Evolutionary conservation across 371 early-diverging fungal species (phyloP), one percentile per base, ranked within the genome.

Genomic region (Apophysomyces elegans): DNA sequence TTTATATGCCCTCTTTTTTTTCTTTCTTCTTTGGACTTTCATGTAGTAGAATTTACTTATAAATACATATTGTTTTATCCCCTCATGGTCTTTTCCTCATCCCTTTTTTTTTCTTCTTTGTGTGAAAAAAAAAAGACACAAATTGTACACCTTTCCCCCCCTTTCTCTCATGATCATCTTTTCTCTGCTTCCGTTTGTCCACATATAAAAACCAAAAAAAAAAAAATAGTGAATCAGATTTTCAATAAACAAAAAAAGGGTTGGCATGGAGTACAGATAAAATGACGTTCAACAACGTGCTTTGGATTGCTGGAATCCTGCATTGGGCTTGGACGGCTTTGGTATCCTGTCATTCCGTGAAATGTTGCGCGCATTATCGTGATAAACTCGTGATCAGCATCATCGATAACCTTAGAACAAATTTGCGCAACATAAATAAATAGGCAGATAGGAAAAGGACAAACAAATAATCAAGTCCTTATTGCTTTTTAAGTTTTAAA

Each of bases 21-120:
- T 47, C 16, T 47, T 47, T 47, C 16, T 47, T 47, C 47, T 50
- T 50, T 26, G 16, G 54, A 26, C 21, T 26, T 50, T 50, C 54
- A 50, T 50, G 54, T 50, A 50, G 54, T 50, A 50, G 54, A 50
- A 50, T 50, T 50, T 21, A 50, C 54, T 50, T 50, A 50, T 50
- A 50, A 50, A 50, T 50, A 50, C 21, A 50, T 50, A 50, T 50
- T 50, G 54, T 41, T 50, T 50, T 21, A 26, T 26, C 21, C 54
- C 54, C 21, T 50, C 54, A 50, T 50, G 54, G 54, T 18, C 54
- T 18, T 50, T 21, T 21, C 35, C 21, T 21, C 11, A 13, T 41
- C 41, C 13, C 41, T 41, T 13, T 41, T 41, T 41, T 41, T 41
- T 11, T 8, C 13, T 11, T 41, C 8, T 41, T 8, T 41, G 13